A percentile compares a stretch with the other conserved stretches of the same genome.
Conservation (phyloP, 805 yeast genomes). For the Kurtzmaniella cleridarum region DNA sequence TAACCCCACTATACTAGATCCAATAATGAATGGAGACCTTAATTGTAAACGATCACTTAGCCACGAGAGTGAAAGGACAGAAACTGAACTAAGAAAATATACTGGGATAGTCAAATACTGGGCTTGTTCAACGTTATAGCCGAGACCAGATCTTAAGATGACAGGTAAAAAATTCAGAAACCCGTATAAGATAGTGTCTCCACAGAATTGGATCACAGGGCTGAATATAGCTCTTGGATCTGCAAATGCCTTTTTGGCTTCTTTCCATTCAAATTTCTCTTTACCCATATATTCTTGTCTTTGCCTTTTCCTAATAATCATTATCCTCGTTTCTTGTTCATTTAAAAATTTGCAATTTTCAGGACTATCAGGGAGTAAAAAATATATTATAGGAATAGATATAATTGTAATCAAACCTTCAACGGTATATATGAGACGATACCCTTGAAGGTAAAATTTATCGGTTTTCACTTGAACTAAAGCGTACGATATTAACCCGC, state of each 20-base stretch:
- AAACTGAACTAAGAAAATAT: conserved; percentile 26
- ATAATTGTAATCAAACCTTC: conserved; percentile 42
- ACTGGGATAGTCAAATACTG: conserved; percentile 39
- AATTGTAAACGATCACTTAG: conserved; percentile 20
- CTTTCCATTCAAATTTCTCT: conserved; percentile 22
- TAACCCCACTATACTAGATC: conserved; percentile 17
- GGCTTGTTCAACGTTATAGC: conserved; percentile 22
- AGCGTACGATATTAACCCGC: conserved; percentile 49
- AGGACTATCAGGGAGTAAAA: conserved; percentile 37
- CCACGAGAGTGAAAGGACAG: conserved; percentile 16
- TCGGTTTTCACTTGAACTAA: conserved; percentile 23
- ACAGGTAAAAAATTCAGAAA: conserved; percentile 37
- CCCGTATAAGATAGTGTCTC: conserved; percentile 38
- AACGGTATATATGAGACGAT: conserved; percentile 48
- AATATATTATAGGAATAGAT: conserved; percentile 26
- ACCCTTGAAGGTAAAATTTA: conserved; percentile 29
- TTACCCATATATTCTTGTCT: conserved; percentile 32
- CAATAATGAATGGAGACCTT: conserved; percentile 28
- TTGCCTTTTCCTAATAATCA: conserved; percentile 27
- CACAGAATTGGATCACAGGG: conserved; percentile 40
- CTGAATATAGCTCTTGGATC: conserved; percentile 33
- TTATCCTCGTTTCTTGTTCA: conserved; percentile 31
- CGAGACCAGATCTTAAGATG: conserved; percentile 27
- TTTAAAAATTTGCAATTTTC: conserved; percentile 35
- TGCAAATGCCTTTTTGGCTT: conserved; percentile 24